These are phyloP conservation scores for Aspergillus neotritici DNA, from an alignment of 2,329 filamentous ascomycete genomes.

Conservation along the genomic window DNA sequence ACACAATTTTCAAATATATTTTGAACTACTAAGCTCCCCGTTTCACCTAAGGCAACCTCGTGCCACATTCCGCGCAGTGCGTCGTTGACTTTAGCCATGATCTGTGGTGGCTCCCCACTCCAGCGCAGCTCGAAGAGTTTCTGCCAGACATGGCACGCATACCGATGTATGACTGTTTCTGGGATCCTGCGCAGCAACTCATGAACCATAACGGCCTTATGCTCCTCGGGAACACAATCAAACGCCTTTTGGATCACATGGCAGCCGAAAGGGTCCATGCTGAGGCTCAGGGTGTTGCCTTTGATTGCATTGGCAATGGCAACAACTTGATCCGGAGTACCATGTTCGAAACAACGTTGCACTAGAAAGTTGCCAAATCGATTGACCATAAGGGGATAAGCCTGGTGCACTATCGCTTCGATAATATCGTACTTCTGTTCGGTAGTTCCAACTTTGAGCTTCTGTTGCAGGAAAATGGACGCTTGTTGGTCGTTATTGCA, in stretches of 20 bases:
- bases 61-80: conserved; percentile 96
- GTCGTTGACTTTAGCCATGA: conserved; percentile 98
- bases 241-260: conserved; percentile 99
- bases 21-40: conserved; percentile 94
- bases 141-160: conserved; percentile 99
- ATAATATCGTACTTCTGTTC: conserved; percentile 98
- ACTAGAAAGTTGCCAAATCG: conserved; percentile 98
- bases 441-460: conserved; percentile 89
- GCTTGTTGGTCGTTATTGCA: conserved; percentile 99
- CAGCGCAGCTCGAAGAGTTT: conserved; percentile 97
- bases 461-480: conserved; percentile 97
- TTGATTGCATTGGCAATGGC: conserved; percentile 92
- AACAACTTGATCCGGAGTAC: conserved; percentile 87
- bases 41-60: conserved; percentile 93
- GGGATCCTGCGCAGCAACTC: conserved; percentile 91
- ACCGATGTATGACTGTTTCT: conserved; percentile 96
- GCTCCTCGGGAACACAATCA: conserved; percentile 93
- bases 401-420: conserved; percentile 89
- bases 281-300: conserved; percentile 86
- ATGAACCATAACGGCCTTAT: conserved; percentile 98
- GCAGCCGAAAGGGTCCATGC: conserved; percentile 98
- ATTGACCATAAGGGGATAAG: conserved; percentile 95
- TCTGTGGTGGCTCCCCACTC: conserved; percentile 89
- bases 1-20: conserved; percentile 99
- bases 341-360: conserved; percentile 97